Evolutionary conservation across 495 filamentous ascomycete species (phyloP).

Genomic region (Penicillium egyptiacum): DNA sequence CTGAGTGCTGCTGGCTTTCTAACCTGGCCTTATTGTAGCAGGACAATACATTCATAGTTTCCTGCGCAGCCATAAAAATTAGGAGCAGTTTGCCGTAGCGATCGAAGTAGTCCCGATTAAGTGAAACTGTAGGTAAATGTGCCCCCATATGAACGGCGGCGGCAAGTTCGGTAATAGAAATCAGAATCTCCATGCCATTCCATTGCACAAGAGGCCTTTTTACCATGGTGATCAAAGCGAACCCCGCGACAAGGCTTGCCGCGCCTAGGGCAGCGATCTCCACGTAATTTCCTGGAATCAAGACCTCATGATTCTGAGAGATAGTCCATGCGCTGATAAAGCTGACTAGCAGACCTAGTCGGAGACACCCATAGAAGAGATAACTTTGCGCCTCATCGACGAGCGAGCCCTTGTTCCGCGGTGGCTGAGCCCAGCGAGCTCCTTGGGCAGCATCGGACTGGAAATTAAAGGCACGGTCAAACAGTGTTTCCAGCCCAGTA

Average conservation of each 20-base stretch:
- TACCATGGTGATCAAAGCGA: slow-evolving; percentile 40
- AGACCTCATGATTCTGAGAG: slow-evolving; percentile 35
- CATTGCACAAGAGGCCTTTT: slow-evolving; percentile 40
- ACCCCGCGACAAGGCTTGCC: slow-evolving; percentile 44
- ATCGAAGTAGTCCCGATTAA: slow-evolving; percentile 43
- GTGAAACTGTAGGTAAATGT: slow-evolving; percentile 35
- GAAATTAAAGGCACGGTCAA: slow-evolving; percentile 48
- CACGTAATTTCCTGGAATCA: slow-evolving; percentile 42
- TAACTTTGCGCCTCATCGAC: slow-evolving; percentile 16
- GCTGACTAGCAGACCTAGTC: slow-evolving; percentile 33
- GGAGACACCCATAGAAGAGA: slow-evolving; percentile 33
- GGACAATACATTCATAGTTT: slow-evolving; percentile 33
- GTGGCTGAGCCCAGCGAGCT: slow-evolving; percentile 16
- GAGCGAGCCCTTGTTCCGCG: slow-evolving; percentile 5
- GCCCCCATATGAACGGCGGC: slow-evolving; percentile 43
- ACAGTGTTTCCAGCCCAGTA: slow-evolving; percentile 49
- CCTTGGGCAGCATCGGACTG: slow-evolving; percentile 36
- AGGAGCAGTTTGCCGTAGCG: slow-evolving; percentile 44
- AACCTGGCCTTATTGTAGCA: slow-evolving; percentile 22
- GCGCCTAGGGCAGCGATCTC: slow-evolving; percentile 43
- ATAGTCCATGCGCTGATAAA: slow-evolving; percentile 39
- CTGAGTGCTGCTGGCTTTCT: slow-evolving; percentile 10
- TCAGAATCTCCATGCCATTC: slow-evolving; percentile 47
- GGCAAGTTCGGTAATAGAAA: slow-evolving; percentile 43
- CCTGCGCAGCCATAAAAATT: slow-evolving; percentile 44